A percentile compares a stretch with the other conserved stretches of the same genome.
These are phyloP conservation scores for Phytophthora foliorum DNA, from an alignment of 352 stramenopile species.

Conservation along the genomic window DNA sequence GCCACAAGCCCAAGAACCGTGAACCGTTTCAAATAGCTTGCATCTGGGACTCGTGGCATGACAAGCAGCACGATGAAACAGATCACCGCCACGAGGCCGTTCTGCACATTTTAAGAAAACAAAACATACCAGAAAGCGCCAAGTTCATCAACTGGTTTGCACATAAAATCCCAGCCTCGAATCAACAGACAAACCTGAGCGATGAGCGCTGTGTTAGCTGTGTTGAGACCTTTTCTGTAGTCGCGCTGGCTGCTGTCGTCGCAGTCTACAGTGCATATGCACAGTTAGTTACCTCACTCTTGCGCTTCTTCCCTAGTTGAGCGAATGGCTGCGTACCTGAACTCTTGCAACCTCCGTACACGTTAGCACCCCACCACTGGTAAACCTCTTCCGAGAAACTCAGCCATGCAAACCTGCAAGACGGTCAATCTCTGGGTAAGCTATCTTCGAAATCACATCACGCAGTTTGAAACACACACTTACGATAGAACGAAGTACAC, in stretches of 20 bases:
- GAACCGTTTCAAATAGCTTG: slow-evolving; percentile 59
- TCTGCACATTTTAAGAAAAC: slow-evolving; percentile 39
- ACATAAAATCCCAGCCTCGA: not conserved
- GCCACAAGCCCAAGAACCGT: slow-evolving; percentile 56
- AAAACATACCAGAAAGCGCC: not conserved
- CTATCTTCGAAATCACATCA: not conserved
- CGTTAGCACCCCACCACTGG: slow-evolving; percentile 77
- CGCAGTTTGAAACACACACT: not conserved
- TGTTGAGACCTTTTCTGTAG: slow-evolving; percentile 69
- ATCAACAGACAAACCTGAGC: slow-evolving; percentile 42
- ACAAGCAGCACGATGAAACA: slow-evolving; percentile 65
- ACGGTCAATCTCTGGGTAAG: not conserved
- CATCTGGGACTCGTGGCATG: slow-evolving; percentile 60
- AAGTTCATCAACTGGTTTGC: not conserved
- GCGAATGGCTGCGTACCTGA: slow-evolving; percentile 23
- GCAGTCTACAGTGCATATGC: slow-evolving; percentile 43
- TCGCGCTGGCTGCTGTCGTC: slow-evolving; percentile 37
- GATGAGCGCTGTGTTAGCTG: slow-evolving; percentile 69
- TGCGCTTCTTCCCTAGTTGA: not conserved
- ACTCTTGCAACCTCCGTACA: slow-evolving; percentile 76
- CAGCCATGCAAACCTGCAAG: slow-evolving; percentile 69
- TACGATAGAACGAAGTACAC: slow-evolving; percentile 81
- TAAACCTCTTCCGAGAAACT: slow-evolving; percentile 82
- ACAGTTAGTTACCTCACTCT: not conserved
- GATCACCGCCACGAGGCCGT: slow-evolving; percentile 63